Evolutionary conservation across 2,329 filamentous ascomycete species (phyloP), one percentile per base, ranked within the genome.

Genomic region (Dactylellina sp.): DNA sequence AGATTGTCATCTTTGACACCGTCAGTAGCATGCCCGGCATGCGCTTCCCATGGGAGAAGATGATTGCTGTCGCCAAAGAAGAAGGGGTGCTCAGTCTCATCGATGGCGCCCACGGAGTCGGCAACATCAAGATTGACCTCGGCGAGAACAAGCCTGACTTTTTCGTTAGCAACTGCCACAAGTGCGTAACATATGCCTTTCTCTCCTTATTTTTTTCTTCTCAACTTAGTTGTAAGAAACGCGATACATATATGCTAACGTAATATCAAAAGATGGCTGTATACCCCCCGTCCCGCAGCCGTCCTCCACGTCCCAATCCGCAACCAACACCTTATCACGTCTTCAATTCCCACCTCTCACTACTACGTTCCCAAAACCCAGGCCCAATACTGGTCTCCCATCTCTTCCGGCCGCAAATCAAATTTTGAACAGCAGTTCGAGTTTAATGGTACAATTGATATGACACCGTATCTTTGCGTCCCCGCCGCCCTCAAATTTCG

Each of bases 41-140:
- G 0, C 83, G 89, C 1, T 88, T 97, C 77, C 94, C 94, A 0
- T 97, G 91, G 81, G 88, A 93, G 80, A 81, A 80, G 0, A 81
- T 97, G 65, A 85, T 86, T 0, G 80, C 81, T 6, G 84, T 86
- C 0, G 97, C 93, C 80, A 85, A 84, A 47, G 85, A 89, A 65
- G 83, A 89, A 22, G 87, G 86, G 0, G 83, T 97, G 1, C 79
- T 94, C 61, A 93, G 89, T 77, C 83, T 92, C 18, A 84, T 97
- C 39, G 94, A 98, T 80, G 93, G 87, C 14, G 94, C 94, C 0
- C 94, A 98, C 81, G 89, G 90, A 0, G 82, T 96, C 22, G 94
- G 94, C 1, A 90, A 95, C 81, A 85, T 97, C 6, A 84, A 86
- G 0, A 81, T 97, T 6, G 87, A 96, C 80, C 81, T 97, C 12